Base-by-base conservation (phyloP, 345 rosid species). In the Euphorbia lathyris region DNA sequence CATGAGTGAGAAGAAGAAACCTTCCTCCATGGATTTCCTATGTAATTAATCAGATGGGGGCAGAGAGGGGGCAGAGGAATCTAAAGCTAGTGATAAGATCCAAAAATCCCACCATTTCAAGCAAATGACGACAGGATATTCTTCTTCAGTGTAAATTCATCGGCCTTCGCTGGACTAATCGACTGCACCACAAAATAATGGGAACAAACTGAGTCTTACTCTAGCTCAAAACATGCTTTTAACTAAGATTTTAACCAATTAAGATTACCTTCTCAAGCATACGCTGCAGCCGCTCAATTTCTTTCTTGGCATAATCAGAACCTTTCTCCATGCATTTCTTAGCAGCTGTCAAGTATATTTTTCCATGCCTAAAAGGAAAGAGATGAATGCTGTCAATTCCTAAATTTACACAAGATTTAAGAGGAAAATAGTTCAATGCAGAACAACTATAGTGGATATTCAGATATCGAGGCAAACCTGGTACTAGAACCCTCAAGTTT, bases 161-260 rank as follows among this genome's bases (percentile, higher is more conserved):
- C 98, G 17, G 87, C 93, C 82, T 94, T 94, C 22, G 79, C 83
- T 27, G 93, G 81, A 82, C 95, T 92, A 73, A 96, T 86, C 3
- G 99, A 80, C 99, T 90, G 91, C 87, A 77, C 47, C 64, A 65
- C 43, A 1, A 3, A 66, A 22, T 26, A 67, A 42, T 2, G 65
- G 13, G 51, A 52, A 32, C 50, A 26, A 19, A 13, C 25, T 45
- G 17, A 45, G 51, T 45, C 4, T 40, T 2, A 40, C 51, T 55
- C 29, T 2, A 25, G 22, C 5, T 6, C 20, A n/a, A 10, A 12
- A 42, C 27, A 67, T 22, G 38, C n/a, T 63, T 7, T 71, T 42
- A 36, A 34, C 32, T 29, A 19, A 58, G 29, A 71, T 51, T 38
- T 29, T 5, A 22, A 52, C n/a, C 32, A 5, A 27, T 36, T 34